Evolutionary conservation across 345 rosid species (phyloP), one percentile per base, ranked within the genome.

Genomic region (Eucalyptus cloeziana): DNA sequence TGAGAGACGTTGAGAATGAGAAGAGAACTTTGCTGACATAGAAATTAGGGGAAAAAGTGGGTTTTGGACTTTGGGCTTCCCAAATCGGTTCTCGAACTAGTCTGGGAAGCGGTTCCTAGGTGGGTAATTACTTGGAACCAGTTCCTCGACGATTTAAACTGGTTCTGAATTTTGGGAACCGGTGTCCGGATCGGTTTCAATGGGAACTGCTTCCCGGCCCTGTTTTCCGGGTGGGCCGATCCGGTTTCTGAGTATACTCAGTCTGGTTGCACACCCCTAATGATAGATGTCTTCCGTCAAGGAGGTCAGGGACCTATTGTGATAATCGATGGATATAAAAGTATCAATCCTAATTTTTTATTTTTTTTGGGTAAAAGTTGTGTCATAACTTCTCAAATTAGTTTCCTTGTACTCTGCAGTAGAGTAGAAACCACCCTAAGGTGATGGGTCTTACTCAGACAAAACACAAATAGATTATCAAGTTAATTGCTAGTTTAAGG

Each of bases 221-320:
- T 52, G 2, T 52, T 52, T 52, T 52, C 56, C 0, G 0, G 58
- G 58, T 52, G 24, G 58, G 58, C 25, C 0, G 0, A 5, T 19
- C 58, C 1, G 0, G 0, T 52, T 52, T 1, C 0, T 52, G 24
- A 10, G 0, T 52, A 52, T 52, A 7, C 24, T 4, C 2, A 0
- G 58, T 52, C 24, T 0, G 5, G 58, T 52, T 52, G 4, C 24
- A 19, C 4, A 0, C 58, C 56, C 58, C 58, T 52, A 52, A 0
- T 52, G 33, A 69, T 33, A 69, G 13, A 69, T 33, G 43, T 69
- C 80, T 69, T 69, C 80, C 1, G 5, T 69, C 40, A 1, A 67
- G 80, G 43, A 33, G 80, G 43, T 69, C 0, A 5, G 43, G 80
- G 80, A 69, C 80, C 80, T 69, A 7, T 69, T 69, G 43, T 31